These are phyloP conservation scores for Francoa sonchifolia DNA, from an alignment of 441 rosid species.

Conservation along the genomic window DNA sequence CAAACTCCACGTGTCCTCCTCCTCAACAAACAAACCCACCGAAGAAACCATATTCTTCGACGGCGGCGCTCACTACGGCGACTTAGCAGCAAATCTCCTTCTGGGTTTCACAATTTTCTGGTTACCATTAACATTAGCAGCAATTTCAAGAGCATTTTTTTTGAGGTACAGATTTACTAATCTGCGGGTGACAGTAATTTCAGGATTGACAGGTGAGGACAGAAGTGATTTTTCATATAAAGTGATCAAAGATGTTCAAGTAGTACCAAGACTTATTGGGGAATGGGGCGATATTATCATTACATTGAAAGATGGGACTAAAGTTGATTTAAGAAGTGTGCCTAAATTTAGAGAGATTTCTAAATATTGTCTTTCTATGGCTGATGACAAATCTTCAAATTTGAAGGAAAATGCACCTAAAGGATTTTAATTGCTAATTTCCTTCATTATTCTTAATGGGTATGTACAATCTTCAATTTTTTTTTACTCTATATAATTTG, in stretches of 20 bases:
- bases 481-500: not conserved
- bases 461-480: conserved; percentile 10
- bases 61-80: conserved; percentile 94
- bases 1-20: conserved; percentile 45
- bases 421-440: conserved; percentile 51
- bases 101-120: conserved; percentile 78
- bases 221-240: conserved; percentile 80
- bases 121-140: conserved; percentile 80
- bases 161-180: conserved; percentile 84
- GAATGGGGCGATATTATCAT: conserved; percentile 85
- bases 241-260: conserved; percentile 75
- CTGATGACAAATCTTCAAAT: conserved; percentile 39
- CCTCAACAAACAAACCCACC: conserved; percentile 20
- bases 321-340: conserved; percentile 73
- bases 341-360: conserved; percentile 85
- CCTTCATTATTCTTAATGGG: too few relatives aligned
- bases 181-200: conserved; percentile 79
- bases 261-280: conserved; percentile 81
- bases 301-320: conserved; percentile 61
- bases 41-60: conserved; percentile 71
- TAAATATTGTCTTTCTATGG: conserved; percentile 56
- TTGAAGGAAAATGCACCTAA: conserved; percentile 39
- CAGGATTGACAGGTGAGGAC: conserved; percentile 80
- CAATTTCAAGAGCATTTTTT: conserved; percentile 63
- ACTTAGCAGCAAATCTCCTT: conserved; percentile 61